Conservation (phyloP, 345 rosid species). For the Crucihimalaya himalaica region DNA sequence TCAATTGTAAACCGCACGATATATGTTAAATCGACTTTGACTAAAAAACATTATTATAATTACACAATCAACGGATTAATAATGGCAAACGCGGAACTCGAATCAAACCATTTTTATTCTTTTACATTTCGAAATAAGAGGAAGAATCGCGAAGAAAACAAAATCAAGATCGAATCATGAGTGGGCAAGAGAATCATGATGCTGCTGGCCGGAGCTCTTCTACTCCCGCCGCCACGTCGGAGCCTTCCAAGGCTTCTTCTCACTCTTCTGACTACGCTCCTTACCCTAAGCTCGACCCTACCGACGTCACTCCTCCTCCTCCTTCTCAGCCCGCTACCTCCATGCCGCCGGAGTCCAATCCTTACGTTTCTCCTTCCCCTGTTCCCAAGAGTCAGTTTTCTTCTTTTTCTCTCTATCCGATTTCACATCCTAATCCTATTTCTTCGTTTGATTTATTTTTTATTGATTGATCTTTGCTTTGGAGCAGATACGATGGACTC, state of each 20-base stretch:
- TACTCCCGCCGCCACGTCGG: slow-evolving; percentile 18
- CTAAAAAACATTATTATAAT: too few relatives aligned
- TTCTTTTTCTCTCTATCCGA: neutral
- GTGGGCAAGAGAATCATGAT: slow-evolving; percentile 28
- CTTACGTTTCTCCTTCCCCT: slow-evolving; percentile 72
- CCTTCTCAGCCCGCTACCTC: slow-evolving; percentile 59
- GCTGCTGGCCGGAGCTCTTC: slow-evolving; percentile 26
- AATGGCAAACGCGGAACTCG: too few relatives aligned
- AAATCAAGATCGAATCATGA: slow-evolving; percentile 34
- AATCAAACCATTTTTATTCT: too few relatives aligned
- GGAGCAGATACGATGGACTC: slow-evolving; percentile 72
- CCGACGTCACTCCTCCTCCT: slow-evolving; percentile 68
- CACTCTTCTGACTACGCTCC: slow-evolving; percentile 81
- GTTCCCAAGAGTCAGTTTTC: slow-evolving; percentile 54
- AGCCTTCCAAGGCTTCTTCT: slow-evolving; percentile 34
- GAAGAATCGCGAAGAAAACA: slow-evolving; percentile 17
- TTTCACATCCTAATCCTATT: neutral
- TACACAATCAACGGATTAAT: too few relatives aligned
- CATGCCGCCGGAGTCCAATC: slow-evolving; percentile 84
- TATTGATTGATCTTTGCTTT: neutral
- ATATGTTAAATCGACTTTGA: too few relatives aligned
- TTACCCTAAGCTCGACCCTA: slow-evolving; percentile 82
- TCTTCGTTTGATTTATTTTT: slow-evolving; percentile 8
- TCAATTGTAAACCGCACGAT: too few relatives aligned
- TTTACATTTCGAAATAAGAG: too few relatives aligned